Conservation (phyloP, 495 filamentous ascomycete species). For the Tetracladium setigerum region DNA sequence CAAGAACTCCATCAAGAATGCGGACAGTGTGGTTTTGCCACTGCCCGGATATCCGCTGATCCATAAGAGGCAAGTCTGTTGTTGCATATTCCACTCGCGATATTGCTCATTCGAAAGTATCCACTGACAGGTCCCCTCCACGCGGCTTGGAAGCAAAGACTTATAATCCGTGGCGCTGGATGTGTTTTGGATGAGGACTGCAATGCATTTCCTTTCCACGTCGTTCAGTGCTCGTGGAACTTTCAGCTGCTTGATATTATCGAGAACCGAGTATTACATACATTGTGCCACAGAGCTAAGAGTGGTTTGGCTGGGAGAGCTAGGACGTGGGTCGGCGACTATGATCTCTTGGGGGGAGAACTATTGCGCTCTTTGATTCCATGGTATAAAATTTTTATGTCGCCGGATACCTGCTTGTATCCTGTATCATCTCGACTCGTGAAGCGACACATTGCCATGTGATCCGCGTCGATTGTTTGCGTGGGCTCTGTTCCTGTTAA, state of each 20-base stretch:
- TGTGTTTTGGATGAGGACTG: constrained; percentile 12
- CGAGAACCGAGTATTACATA: constrained; percentile 10
- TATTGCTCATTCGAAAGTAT: constrained; percentile 16
- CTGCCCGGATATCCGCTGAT: constrained; percentile 21
- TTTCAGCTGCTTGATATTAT: neutral
- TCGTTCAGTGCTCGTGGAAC: constrained; percentile 14
- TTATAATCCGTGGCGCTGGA: constrained; percentile 14
- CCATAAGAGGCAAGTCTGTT: constrained; percentile 16
- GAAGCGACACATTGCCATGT: constrained; percentile 17
- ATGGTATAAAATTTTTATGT: neutral
- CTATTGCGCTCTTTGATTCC: neutral
- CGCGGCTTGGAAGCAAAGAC: constrained; percentile 7
- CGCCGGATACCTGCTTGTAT: constrained; percentile 12
- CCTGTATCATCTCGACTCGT: constrained; percentile 2
- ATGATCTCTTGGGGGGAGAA: too few relatives aligned
- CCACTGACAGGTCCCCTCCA: constrained; percentile 22
- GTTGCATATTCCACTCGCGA: constrained; percentile 11
- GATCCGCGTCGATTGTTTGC: constrained; percentile 15
- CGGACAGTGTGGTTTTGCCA: constrained; percentile 17
- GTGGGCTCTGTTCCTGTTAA: neutral
- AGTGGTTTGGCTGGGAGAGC: constrained; percentile 3
- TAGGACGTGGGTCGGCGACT: neutral
- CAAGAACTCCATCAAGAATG: constrained; percentile 7
- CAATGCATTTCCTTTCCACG: constrained; percentile 15
- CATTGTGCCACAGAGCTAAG: constrained; percentile 2